A percentile compares a stretch with the other conserved stretches of the same genome.
These are phyloP conservation scores for Huntiella savannae DNA, from an alignment of 2,329 filamentous ascomycete species.

Conservation along the genomic window DNA sequence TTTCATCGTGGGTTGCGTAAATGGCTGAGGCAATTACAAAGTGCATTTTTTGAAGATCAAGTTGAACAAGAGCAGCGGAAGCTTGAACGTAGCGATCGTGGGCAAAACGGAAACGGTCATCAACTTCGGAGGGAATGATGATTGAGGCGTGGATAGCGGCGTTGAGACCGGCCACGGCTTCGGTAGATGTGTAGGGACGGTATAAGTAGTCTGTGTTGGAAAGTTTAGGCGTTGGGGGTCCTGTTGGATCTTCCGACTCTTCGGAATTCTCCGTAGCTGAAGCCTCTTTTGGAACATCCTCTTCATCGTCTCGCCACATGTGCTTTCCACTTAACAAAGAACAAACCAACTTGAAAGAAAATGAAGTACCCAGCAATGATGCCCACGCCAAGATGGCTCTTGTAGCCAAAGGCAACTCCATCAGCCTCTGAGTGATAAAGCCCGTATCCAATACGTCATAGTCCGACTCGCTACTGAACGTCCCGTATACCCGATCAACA, in stretches of 20 bases:
- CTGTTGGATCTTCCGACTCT: not conserved
- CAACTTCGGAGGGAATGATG: slow-evolving; percentile 61
- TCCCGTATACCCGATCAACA: slow-evolving; percentile 66
- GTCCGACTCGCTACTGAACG: slow-evolving; percentile 62
- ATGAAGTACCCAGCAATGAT: slow-evolving; percentile 60
- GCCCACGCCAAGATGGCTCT: slow-evolving; percentile 73
- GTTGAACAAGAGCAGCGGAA: slow-evolving; percentile 48
- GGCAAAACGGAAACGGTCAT: slow-evolving; percentile 73
- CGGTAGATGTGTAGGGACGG: slow-evolving; percentile 36
- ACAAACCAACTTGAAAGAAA: slow-evolving; percentile 67
- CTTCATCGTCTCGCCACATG: slow-evolving; percentile 28
- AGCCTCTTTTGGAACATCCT: not conserved
- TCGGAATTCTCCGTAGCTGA: not conserved
- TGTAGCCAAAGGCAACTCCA: slow-evolving; percentile 55
- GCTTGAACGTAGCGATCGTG: slow-evolving; percentile 77
- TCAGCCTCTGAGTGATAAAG: slow-evolving; percentile 61
- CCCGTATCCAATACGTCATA: slow-evolving; percentile 64
- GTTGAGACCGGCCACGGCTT: slow-evolving; percentile 63
- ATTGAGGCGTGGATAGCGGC: slow-evolving; percentile 63
- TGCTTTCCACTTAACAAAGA: slow-evolving; percentile 60
- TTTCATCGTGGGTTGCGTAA: slow-evolving; percentile 45
- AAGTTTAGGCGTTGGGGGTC: not conserved
- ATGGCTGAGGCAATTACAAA: slow-evolving; percentile 72
- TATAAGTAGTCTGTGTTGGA: not conserved
- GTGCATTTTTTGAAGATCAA: slow-evolving; percentile 62